phyloP scores from a whole-genome alignment of 352 stramenopile species.

The Pythium vanterpoolii region DNA sequence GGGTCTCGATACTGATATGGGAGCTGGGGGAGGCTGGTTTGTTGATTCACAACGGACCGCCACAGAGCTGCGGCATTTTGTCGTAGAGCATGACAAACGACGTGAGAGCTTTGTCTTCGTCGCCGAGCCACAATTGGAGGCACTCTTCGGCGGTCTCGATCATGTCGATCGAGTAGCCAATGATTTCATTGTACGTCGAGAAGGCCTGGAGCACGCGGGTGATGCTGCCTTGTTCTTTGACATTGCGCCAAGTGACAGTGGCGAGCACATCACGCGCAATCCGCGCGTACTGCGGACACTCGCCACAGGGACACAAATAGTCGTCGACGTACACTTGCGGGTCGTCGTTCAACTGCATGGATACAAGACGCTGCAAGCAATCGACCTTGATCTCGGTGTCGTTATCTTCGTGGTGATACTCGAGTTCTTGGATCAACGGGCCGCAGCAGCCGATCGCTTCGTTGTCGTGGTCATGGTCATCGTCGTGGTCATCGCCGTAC shows the following conservation, averaged over 20 bases:
- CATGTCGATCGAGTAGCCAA: conserved; percentile 54
- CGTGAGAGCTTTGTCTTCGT: conserved; percentile 61
- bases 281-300: conserved; percentile 53
- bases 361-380: conserved; percentile 28
- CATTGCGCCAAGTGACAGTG: conserved; percentile 28
- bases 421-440: conserved; percentile 1
- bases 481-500: conserved; percentile 26
- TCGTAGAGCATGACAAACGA: conserved; percentile 63
- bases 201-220: conserved; percentile 60
- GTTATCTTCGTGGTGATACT: conserved; percentile 25
- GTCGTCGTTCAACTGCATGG: conserved; percentile 23
- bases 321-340: conserved; percentile 44
- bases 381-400: conserved; percentile 37
- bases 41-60: conserved; percentile 12
- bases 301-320: conserved; percentile 60
- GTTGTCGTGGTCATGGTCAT: conserved; percentile 18
- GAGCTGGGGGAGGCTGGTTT: background rate
- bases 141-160: conserved; percentile 51
- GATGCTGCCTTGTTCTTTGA: conserved; percentile 33
- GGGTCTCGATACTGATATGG: background rate
- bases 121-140: conserved; percentile 47
- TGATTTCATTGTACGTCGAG: conserved; percentile 68
- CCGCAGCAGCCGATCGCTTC: background rate
- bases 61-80: conserved; percentile 43
- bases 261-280: conserved; percentile 46